Percentiles rank a stretch among this genome's conserved stretches.
phyloP scores from a whole-genome alignment of 371 early-diverging fungal species.

The Zancudomyces culisetae region DNA sequence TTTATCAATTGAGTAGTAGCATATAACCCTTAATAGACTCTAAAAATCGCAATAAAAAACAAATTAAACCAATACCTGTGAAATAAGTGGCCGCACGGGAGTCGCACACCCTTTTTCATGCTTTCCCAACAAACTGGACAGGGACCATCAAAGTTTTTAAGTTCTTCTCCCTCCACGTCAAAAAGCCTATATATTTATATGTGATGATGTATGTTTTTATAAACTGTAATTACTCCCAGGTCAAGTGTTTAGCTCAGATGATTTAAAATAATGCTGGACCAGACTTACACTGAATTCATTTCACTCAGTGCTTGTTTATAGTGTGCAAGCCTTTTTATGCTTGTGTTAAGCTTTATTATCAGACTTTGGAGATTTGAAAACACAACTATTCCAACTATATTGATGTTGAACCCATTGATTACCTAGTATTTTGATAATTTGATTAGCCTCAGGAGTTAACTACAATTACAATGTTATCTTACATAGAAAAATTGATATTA shows the following conservation, averaged over 20 bases:
- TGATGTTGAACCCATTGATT: slow-evolving; percentile 1
- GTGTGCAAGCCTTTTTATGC: not conserved
- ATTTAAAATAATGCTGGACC: too few relatives aligned
- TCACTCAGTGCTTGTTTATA: not conserved
- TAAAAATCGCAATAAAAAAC: too few relatives aligned
- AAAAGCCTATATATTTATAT: not conserved
- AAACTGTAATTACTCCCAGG: not conserved
- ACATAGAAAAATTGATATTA: not conserved
- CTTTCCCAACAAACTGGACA: slow-evolving; percentile 5
- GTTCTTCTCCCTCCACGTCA: not conserved
- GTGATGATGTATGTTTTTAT: not conserved
- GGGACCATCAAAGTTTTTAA: not conserved
- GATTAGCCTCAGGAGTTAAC: not conserved
- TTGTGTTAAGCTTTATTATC: not conserved
- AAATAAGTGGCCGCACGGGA: slow-evolving; percentile 5
- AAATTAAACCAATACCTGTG: not conserved
- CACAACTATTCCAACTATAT: slow-evolving; percentile 1
- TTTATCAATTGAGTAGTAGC: too few relatives aligned
- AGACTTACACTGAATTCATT: slow-evolving; percentile 3
- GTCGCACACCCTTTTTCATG: not conserved
- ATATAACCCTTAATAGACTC: too few relatives aligned
- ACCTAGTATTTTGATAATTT: not conserved
- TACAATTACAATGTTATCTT: not conserved
- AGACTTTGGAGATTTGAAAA: slow-evolving; percentile 4
- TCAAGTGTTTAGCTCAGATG: too few relatives aligned